Conservation (phyloP, 2,329 filamentous ascomycete species). For the Colletotrichum tropicicola region DNA sequence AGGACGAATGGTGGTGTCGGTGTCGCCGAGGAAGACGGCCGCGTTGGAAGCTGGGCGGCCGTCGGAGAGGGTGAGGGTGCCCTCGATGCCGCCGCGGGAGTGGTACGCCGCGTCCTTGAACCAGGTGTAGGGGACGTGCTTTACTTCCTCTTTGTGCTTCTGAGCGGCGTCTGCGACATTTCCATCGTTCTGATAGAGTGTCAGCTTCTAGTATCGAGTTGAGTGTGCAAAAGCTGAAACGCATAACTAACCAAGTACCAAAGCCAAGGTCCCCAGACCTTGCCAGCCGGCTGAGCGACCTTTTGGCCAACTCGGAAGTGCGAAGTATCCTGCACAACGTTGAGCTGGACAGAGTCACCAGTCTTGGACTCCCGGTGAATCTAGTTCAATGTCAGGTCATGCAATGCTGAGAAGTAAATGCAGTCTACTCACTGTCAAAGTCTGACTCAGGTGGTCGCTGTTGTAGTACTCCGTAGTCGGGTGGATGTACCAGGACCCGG, state of each 20-base stretch:
- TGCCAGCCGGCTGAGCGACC: constrained; percentile 14
- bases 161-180: constrained; percentile 46
- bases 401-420: background rate
- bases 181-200: constrained; percentile 52
- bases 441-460: constrained; percentile 28
- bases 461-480: constrained; percentile 25
- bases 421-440: constrained; percentile 5
- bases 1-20: constrained; percentile 39
- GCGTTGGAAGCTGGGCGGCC: constrained; percentile 53
- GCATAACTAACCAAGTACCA: constrained; percentile 35
- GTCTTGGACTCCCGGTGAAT: constrained; percentile 30
- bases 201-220: background rate
- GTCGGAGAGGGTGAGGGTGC: constrained; percentile 50
- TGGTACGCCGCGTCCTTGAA: constrained; percentile 51
- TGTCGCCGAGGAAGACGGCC: constrained; percentile 56
- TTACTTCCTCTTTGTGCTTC: constrained; percentile 44
- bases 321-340: constrained; percentile 28
- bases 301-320: constrained; percentile 27
- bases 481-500: constrained; percentile 28
- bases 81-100: constrained; percentile 50
- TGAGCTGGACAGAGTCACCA: constrained; percentile 26
- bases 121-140: constrained; percentile 55
- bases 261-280: constrained; percentile 29
- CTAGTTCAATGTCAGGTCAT: background rate
- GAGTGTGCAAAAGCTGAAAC: too few relatives aligned